These are phyloP conservation scores for Cystobasidiopsis lactophilus DNA, from an alignment of 768 basidiomycete genomes.

Conservation along the genomic window DNA sequence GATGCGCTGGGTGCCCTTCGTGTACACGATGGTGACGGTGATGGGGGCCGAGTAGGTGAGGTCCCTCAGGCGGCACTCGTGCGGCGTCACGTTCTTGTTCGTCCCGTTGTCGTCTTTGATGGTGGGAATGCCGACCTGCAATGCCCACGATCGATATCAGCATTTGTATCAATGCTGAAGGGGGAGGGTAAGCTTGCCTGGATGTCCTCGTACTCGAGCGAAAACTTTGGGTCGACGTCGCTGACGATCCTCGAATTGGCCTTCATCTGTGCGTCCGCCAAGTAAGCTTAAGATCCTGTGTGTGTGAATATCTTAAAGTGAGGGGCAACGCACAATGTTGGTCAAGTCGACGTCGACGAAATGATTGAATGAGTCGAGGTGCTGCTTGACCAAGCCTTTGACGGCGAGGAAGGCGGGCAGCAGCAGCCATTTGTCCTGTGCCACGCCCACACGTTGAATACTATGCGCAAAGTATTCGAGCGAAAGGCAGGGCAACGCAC, in stretches of 20 bases:
- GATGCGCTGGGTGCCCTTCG: slow-evolving; percentile 71
- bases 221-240: slow-evolving; percentile 82
- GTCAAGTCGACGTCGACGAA: slow-evolving; percentile 95
- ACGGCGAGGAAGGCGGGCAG: slow-evolving; percentile 90
- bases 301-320: too few relatives aligned
- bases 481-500: too few relatives aligned
- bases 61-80: slow-evolving; percentile 90
- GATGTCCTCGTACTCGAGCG: slow-evolving; percentile 90
- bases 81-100: slow-evolving; percentile 70
- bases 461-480: too few relatives aligned
- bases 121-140: slow-evolving; percentile 74
- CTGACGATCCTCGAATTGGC: slow-evolving; percentile 86
- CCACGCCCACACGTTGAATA: too few relatives aligned
- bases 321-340: too few relatives aligned
- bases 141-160: too few relatives aligned
- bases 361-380: slow-evolving; percentile 96
- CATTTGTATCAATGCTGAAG: too few relatives aligned
- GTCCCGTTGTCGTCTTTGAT: slow-evolving; percentile 60
- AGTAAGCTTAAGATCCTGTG: slow-evolving; percentile 14
- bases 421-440: slow-evolving; percentile 97
- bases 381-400: slow-evolving; percentile 96
- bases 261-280: slow-evolving; percentile 32
- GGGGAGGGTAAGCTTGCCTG: too few relatives aligned
- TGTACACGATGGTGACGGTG: slow-evolving; percentile 83
- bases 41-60: slow-evolving; percentile 85